Percentiles rank a stretch among this genome's conserved stretches.
Evolutionary conservation across 306 rosid species (phyloP).

Genomic region (Quercus glauca): DNA sequence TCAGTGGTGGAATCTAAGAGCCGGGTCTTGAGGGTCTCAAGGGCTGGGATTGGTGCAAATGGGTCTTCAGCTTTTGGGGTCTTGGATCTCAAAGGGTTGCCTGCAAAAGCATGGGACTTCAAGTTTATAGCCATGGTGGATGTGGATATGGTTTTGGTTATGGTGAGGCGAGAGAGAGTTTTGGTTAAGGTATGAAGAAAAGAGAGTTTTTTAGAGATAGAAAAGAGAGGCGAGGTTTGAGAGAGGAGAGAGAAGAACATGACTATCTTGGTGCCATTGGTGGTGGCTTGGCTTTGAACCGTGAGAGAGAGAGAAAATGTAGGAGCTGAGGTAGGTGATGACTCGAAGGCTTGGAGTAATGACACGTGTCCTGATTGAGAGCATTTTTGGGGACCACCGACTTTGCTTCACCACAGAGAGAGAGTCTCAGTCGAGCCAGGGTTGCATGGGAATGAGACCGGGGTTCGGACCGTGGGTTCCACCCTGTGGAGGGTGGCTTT

Average conservation of each 20-base stretch:
- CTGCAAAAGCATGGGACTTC: constrained; percentile 58
- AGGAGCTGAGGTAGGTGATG: constrained; percentile 10
- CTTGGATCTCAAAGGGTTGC: constrained; percentile 53
- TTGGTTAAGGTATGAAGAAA: constrained; percentile 9
- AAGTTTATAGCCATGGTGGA: constrained; percentile 55
- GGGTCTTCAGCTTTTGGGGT: constrained; percentile 44
- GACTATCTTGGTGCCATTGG: constrained; percentile 19
- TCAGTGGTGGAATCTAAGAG: constrained; percentile 31
- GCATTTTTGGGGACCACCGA: not conserved
- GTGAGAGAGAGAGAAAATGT: not conserved
- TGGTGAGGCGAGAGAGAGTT: constrained; percentile 15
- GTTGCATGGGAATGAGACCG: too few species aligned
- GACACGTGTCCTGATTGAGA: constrained; percentile 27
- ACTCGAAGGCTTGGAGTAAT: not conserved
- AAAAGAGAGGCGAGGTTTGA: constrained; percentile 8
- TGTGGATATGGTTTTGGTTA: not conserved
- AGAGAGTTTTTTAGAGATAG: constrained; percentile 13
- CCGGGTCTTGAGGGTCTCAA: constrained; percentile 55
- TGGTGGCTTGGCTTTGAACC: constrained; percentile 6
- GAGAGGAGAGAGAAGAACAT: constrained; percentile 29
- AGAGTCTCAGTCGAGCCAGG: not conserved
- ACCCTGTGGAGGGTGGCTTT: too few species aligned
- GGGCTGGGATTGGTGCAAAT: constrained; percentile 55
- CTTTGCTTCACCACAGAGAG: not conserved
- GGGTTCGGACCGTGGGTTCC: too few species aligned